Conservation (phyloP, 2,329 filamentous ascomycete genomes). For the Cadophora malorum region DNA sequence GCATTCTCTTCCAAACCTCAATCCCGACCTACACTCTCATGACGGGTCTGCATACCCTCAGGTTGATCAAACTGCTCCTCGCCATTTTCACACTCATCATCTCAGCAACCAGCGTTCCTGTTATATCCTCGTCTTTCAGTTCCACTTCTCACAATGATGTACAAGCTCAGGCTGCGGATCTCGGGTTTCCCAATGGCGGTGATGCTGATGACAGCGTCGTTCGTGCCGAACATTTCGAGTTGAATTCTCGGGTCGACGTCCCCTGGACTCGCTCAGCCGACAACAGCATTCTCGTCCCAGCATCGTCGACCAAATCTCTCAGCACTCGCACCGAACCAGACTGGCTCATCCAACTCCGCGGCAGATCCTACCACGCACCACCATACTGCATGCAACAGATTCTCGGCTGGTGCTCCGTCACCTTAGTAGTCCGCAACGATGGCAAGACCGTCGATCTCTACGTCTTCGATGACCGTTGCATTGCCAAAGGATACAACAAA, state of each 20-base stretch:
- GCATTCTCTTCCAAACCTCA: neutral
- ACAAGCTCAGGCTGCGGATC: neutral
- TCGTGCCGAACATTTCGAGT: neutral
- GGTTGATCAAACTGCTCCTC: neutral
- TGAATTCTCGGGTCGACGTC: neutral
- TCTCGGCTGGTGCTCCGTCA: neutral
- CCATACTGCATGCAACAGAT: slow-evolving; percentile 7
- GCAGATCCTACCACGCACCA: neutral
- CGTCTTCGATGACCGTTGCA: neutral
- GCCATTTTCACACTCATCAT: neutral
- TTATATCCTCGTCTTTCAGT: neutral
- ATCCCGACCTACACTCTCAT: too few species aligned
- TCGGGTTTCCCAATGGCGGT: neutral
- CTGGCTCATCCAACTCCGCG: neutral
- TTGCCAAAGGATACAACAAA: slow-evolving; percentile 1
- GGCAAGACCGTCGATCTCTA: neutral
- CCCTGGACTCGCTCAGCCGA: neutral
- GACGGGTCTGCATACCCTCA: neutral
- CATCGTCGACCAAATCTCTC: neutral
- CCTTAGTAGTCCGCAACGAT: neutral
- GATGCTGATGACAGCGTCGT: neutral
- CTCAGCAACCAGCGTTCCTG: slow-evolving; percentile 1
- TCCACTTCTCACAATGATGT: neutral
- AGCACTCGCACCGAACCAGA: neutral
- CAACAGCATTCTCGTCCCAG: neutral